phyloP scores from a whole-genome alignment of 208 protist genomes.

The Trypanosoma scelopori region DNA sequence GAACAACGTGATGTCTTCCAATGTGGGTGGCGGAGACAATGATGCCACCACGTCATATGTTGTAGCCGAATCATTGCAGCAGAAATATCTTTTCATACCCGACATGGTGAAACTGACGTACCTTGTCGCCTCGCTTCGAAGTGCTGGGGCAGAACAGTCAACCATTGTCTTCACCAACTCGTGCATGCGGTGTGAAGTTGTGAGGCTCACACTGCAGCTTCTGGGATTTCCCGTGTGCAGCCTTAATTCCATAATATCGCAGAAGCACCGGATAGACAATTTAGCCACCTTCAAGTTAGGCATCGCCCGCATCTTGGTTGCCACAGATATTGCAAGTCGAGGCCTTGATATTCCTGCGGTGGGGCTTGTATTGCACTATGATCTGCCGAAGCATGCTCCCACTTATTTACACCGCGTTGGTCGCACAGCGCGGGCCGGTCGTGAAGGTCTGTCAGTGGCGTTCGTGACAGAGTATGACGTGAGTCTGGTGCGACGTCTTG shows the following conservation, averaged over 20 bases:
- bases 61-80: slow-evolving; percentile 49
- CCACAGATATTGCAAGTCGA: slow-evolving; percentile 92
- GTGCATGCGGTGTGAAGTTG: slow-evolving; percentile 80
- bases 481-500: slow-evolving; percentile 66
- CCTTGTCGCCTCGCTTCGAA: slow-evolving; percentile 66
- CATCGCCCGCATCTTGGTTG: slow-evolving; percentile 85
- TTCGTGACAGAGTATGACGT: slow-evolving; percentile 85
- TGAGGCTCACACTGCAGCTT: slow-evolving; percentile 84
- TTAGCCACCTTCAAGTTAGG: slow-evolving; percentile 97
- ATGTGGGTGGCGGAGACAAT: neutral
- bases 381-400: slow-evolving; percentile 94
- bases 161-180: slow-evolving; percentile 89
- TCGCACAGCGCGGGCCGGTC: slow-evolving; percentile 93
- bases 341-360: slow-evolving; percentile 97
- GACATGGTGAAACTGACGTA: slow-evolving; percentile 85
- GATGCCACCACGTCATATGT: slow-evolving; percentile 15
- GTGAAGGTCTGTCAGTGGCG: slow-evolving; percentile 62
- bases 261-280: slow-evolving; percentile 96
- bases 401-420: slow-evolving; percentile 98
- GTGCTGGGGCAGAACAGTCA: slow-evolving; percentile 55
- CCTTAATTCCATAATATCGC: slow-evolving; percentile 97
- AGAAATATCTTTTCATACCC: slow-evolving; percentile 78
- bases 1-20: slow-evolving; percentile 8
- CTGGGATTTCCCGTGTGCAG: slow-evolving; percentile 96
- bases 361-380: slow-evolving; percentile 97